Conservation (phyloP, 768 basidiomycete genomes). For the Boletus pseudo-olivaceus region DNA sequence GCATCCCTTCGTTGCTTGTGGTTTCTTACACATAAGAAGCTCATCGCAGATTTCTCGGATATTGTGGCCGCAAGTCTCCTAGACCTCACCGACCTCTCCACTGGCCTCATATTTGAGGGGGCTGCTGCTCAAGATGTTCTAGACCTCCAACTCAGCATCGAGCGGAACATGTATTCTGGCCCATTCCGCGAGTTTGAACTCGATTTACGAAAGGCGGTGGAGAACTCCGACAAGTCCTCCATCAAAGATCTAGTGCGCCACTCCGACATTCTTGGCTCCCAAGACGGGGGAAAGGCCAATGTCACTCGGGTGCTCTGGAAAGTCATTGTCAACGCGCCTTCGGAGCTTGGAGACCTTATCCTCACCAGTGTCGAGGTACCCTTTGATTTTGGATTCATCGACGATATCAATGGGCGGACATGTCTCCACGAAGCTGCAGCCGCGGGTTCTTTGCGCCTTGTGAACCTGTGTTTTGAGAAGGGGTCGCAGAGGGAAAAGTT, state of each 20-base stretch:
- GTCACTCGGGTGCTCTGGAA: slow-evolving; percentile 96
- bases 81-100: slow-evolving; percentile 72
- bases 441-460: slow-evolving; percentile 73
- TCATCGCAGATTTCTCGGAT: slow-evolving; percentile 93
- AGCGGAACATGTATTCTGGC: slow-evolving; percentile 58
- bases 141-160: slow-evolving; percentile 64
- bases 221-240: slow-evolving; percentile 52
- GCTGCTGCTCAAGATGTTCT: slow-evolving; percentile 73
- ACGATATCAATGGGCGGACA: slow-evolving; percentile 95
- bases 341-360: slow-evolving; percentile 70
- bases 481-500: slow-evolving; percentile 66
- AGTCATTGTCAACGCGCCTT: slow-evolving; percentile 76
- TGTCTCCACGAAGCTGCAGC: slow-evolving; percentile 93
- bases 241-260: slow-evolving; percentile 68
- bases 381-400: slow-evolving; percentile 89
- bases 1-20: neutral
- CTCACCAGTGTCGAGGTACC: slow-evolving; percentile 60
- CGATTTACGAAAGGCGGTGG: slow-evolving; percentile 76
- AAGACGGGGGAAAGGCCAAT: slow-evolving; percentile 58
- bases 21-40: slow-evolving; percentile 40
- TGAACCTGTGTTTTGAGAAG: slow-evolving; percentile 73
- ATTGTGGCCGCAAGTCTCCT: slow-evolving; percentile 82
- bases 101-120: slow-evolving; percentile 75
- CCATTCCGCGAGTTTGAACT: slow-evolving; percentile 88
- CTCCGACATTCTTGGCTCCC: slow-evolving; percentile 62